A percentile compares a stretch with the other conserved stretches of the same genome.
These are phyloP conservation scores for Astrocystis sublimbata DNA, from an alignment of 495 filamentous ascomycete genomes.

Conservation along the genomic window DNA sequence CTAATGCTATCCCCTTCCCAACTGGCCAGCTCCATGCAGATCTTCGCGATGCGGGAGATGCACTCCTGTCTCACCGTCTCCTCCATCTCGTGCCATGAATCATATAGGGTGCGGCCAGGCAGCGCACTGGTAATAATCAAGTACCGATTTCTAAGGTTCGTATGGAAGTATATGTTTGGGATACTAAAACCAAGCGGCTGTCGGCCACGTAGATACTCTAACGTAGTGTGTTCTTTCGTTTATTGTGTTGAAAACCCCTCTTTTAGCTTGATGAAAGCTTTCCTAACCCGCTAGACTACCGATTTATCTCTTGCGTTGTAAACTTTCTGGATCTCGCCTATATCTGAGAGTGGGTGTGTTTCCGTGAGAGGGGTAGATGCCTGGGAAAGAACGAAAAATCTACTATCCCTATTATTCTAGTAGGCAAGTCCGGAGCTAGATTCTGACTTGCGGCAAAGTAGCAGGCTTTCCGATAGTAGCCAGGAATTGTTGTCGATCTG, in stretches of 20 bases:
- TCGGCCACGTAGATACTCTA: slow-evolving; percentile 17
- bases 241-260: background rate
- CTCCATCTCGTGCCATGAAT: slow-evolving; percentile 17
- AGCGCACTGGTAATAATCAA: slow-evolving; percentile 13
- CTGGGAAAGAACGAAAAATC: slow-evolving; percentile 17
- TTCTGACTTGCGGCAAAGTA: slow-evolving; percentile 15
- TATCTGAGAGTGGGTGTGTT: slow-evolving; percentile 14
- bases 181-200: slow-evolving; percentile 13
- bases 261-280: slow-evolving; percentile 20
- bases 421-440: background rate
- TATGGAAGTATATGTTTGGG: slow-evolving; percentile 21
- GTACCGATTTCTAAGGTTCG: slow-evolving; percentile 16
- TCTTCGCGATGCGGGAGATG: slow-evolving; percentile 18
- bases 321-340: slow-evolving; percentile 16
- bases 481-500: slow-evolving; percentile 18
- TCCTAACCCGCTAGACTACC: slow-evolving; percentile 19
- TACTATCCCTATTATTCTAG: slow-evolving; percentile 18
- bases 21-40: slow-evolving; percentile 20
- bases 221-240: slow-evolving; percentile 27
- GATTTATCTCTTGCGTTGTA: slow-evolving; percentile 18
- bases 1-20: slow-evolving; percentile 16
- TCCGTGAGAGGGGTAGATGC: slow-evolving; percentile 10
- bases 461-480: slow-evolving; percentile 14
- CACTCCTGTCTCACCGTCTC: slow-evolving; percentile 14
- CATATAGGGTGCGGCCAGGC: slow-evolving; percentile 21